Percentiles rank a stretch among this genome's conserved stretches.
These are phyloP conservation scores for Hypoxylon lienhwacheense DNA, from an alignment of 495 filamentous ascomycete genomes.

Conservation along the genomic window DNA sequence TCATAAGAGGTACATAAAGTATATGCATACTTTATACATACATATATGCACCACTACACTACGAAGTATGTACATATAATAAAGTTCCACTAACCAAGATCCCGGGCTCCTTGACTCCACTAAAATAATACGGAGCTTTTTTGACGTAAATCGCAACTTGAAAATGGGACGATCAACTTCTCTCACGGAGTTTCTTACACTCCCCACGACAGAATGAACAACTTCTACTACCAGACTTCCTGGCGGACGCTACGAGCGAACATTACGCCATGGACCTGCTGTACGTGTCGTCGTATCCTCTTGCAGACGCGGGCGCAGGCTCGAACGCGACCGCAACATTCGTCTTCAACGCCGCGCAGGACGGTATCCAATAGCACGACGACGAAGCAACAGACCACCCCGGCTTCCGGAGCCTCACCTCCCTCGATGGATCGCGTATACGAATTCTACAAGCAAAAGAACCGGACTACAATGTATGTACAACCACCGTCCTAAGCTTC, in stretches of 20 bases:
- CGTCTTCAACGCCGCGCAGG: constrained; percentile 20
- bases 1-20: too few relatives aligned
- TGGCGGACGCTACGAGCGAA: constrained; percentile 27
- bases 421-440: constrained; percentile 59
- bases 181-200: constrained; percentile 6
- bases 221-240: constrained; percentile 25
- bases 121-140: constrained; percentile 23
- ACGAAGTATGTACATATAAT: too few relatives aligned
- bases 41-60: not conserved
- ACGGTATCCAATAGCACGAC: constrained; percentile 26
- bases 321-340: constrained; percentile 13
- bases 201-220: constrained; percentile 34
- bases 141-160: constrained; percentile 15
- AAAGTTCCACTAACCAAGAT: constrained; percentile 12
- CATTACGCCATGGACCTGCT: constrained; percentile 36
- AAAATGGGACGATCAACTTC: constrained; percentile 15
- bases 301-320: constrained; percentile 11
- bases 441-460: constrained; percentile 59
- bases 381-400: constrained; percentile 23
- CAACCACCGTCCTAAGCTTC: not conserved
- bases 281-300: constrained; percentile 32
- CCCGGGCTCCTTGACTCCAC: constrained; percentile 14
- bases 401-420: constrained; percentile 14
- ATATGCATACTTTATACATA: too few relatives aligned
- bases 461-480: constrained; percentile 59